These are phyloP conservation scores for Botryosphaeria dothidea DNA, from an alignment of 2,329 filamentous ascomycete genomes.

Conservation along the genomic window DNA sequence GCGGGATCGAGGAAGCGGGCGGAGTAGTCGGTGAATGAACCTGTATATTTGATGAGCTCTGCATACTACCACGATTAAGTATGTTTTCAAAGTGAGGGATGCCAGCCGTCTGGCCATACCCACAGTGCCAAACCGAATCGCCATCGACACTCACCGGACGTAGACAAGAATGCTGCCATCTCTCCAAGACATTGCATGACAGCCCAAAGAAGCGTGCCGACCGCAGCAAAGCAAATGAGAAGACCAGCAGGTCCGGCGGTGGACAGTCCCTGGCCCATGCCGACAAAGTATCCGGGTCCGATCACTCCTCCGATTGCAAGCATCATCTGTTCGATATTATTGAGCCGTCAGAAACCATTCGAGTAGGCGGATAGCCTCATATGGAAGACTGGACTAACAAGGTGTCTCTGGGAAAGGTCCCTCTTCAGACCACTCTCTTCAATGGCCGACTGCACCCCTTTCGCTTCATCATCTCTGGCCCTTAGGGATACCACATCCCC, in stretches of 20 bases:
- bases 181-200: constrained; percentile 69
- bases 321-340: neutral
- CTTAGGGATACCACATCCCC: neutral
- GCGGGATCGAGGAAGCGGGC: constrained; percentile 70
- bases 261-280: neutral
- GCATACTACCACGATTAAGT: too few species aligned
- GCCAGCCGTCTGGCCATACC: too few species aligned
- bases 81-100: constrained; percentile 69
- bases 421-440: neutral
- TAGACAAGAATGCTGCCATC: constrained; percentile 70
- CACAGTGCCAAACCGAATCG: too few species aligned
- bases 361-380: too few species aligned
- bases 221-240: constrained; percentile 8
- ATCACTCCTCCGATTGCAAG: neutral
- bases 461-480: neutral
- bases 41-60: too few species aligned
- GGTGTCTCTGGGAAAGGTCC: neutral
- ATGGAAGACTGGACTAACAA: neutral
- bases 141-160: too few species aligned
- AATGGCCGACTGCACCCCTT: neutral
- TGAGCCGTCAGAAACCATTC: neutral
- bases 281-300: neutral
- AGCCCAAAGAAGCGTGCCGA: constrained; percentile 21
- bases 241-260: neutral
- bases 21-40: constrained; percentile 62